These are phyloP conservation scores for Colletotrichum incanum DNA, from an alignment of 2,329 filamentous ascomycete species.

Conservation along the genomic window DNA sequence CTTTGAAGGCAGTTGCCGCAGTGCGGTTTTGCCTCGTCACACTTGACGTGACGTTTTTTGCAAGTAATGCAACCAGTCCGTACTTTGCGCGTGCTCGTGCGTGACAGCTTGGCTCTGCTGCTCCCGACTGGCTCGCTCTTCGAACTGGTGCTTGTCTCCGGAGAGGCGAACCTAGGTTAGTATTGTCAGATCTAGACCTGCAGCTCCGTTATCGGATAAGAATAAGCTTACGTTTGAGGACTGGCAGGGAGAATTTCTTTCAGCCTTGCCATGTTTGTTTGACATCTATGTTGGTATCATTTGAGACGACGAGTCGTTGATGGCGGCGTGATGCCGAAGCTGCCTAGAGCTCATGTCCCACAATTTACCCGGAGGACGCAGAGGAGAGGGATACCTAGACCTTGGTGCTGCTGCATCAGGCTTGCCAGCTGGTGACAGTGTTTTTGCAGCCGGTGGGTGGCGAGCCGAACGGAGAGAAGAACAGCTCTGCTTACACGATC, in stretches of 20 bases:
- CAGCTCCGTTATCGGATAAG: not conserved
- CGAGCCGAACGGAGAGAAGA: not conserved
- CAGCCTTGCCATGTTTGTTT: not conserved
- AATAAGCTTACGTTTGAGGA: not conserved
- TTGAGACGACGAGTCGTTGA: not conserved
- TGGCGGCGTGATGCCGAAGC: not conserved
- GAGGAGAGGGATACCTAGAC: not conserved
- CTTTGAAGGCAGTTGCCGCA: slow-evolving; percentile 43
- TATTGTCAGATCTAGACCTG: not conserved
- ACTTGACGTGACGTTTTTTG: slow-evolving; percentile 44
- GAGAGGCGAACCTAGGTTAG: not conserved
- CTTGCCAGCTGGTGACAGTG: not conserved
- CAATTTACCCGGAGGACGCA: not conserved
- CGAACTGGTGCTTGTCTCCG: not conserved
- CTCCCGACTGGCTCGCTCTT: not conserved
- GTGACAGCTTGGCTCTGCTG: slow-evolving; percentile 36
- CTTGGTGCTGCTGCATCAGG: not conserved
- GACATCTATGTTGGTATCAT: not conserved
- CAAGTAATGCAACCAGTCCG: slow-evolving; percentile 44
- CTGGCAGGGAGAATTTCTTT: not conserved
- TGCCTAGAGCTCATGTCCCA: not conserved
- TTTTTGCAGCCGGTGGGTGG: not conserved
- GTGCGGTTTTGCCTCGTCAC: slow-evolving; percentile 44
- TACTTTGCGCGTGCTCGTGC: slow-evolving; percentile 43
- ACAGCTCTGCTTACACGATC: not conserved